Conservation (phyloP, 2,329 filamentous ascomycete genomes). For the Botrytis elliptica region DNA sequence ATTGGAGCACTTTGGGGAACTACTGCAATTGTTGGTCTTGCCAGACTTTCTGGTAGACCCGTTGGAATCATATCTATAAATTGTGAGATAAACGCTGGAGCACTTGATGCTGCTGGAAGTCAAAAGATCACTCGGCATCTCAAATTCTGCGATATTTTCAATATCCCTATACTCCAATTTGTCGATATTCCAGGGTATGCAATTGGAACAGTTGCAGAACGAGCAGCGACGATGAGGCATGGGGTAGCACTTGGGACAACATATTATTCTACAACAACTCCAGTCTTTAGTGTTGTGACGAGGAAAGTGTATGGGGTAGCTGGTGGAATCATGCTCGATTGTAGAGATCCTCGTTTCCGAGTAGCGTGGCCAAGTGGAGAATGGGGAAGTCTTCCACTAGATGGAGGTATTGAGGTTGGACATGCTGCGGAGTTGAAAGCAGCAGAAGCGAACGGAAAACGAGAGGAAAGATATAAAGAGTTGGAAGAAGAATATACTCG, state of each 20-base stretch:
- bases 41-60: conserved; percentile 54
- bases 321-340: conserved; percentile 63
- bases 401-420: conserved; percentile 63
- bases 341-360: conserved; percentile 58
- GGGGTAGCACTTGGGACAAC: conserved; percentile 60
- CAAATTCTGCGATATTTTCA: conserved; percentile 65
- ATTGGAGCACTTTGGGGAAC: conserved; percentile 63
- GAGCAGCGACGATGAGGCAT: conserved; percentile 63
- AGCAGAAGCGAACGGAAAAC: conserved; percentile 49
- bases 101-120: conserved; percentile 58
- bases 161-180: conserved; percentile 62
- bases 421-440: conserved; percentile 59
- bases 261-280: conserved; percentile 61
- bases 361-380: conserved; percentile 63
- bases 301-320: conserved; percentile 62
- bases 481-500: conserved; percentile 59
- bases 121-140: conserved; percentile 61
- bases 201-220: conserved; percentile 61
- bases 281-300: conserved; percentile 62
- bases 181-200: conserved; percentile 63
- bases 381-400: conserved; percentile 61
- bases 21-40: conserved; percentile 60
- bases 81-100: conserved; percentile 60
- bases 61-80: conserved; percentile 61
- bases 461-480: conserved; percentile 53